Evolutionary conservation across 306 rosid genomes (phyloP).

Genomic region (Lathyrus tuberosus): DNA sequence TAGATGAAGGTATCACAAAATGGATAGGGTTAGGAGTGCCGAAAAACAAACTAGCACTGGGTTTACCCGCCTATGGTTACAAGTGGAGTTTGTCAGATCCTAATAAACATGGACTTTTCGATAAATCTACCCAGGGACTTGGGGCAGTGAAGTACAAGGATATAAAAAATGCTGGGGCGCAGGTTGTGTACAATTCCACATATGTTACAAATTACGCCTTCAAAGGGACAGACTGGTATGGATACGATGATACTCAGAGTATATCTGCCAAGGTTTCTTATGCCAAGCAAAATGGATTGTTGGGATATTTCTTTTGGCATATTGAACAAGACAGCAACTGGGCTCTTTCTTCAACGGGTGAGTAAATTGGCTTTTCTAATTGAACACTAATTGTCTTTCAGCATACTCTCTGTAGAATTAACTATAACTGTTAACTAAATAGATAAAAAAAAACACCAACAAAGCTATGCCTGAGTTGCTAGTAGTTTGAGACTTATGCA

Average conservation of each 20-base stretch:
- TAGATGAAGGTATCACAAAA: conserved; percentile 24
- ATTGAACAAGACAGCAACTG: conserved; percentile 47
- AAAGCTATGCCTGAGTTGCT: background rate
- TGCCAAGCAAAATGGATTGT: conserved; percentile 43
- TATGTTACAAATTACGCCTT: conserved; percentile 46
- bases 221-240: conserved; percentile 48
- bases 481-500: background rate
- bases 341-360: conserved; percentile 52
- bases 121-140: conserved; percentile 37
- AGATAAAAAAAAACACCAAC: background rate
- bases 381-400: background rate
- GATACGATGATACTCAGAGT: conserved; percentile 53
- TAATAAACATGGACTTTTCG: conserved; percentile 31
- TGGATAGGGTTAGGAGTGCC: conserved; percentile 33
- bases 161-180: conserved; percentile 31
- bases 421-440: no score
- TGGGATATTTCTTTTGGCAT: conserved; percentile 46
- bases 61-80: conserved; percentile 51
- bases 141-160: conserved; percentile 39
- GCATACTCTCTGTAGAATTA: background rate
- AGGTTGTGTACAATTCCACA: conserved; percentile 33
- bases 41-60: conserved; percentile 20
- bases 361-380: background rate
- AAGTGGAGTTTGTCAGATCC: conserved; percentile 48
- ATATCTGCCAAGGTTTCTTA: conserved; percentile 41